Evolutionary conservation across 805 yeast genomes (phyloP), one percentile per base, ranked within the genome.

Genomic region (Suhomyces pyralidae): DNA sequence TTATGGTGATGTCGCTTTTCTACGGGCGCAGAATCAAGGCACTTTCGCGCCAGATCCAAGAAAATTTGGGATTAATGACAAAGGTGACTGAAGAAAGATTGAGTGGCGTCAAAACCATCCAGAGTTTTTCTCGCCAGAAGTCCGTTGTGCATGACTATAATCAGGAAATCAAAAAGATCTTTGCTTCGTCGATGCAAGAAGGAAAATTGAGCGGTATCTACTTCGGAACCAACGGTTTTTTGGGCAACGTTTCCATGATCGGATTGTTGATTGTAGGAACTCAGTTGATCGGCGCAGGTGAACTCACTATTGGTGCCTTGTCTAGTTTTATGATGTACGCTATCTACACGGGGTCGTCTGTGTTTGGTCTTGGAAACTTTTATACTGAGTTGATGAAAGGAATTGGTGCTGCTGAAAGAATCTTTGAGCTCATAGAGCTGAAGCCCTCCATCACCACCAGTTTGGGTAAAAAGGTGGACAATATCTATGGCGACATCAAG

Each of bases 321-420:
- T 86, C 96, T 5, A 87, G 96, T 48, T 93, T 91, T 68, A 86
- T 92, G 85, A 88, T 93, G 94, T 93, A 93, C 70, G 94, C 97
- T 0, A 90, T 90, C 1, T 93, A 89, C 68, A 88, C 97, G 2
- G 98, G 97, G 0, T 78, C 90, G n/a, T 90, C 97, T 7, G 88
- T 92, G 61, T 88, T 88, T 68, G 97, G 97, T 0, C 67, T 93
- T 17, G 93, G 97, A 0, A 88, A 88, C 62, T 93, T 93, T 66
- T 93, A 92, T 65, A 84, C 96, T 2, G 98, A 93, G 67, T 74
- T 93, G 53, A 93, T 93, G 97, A 93, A 93, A 72, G 98, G 97
- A 51, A 88, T 92, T 7, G 98, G 98, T 48, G 97, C 98, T 0
- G 94, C 97, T 0, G 86, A 91, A 48, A 77, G 98, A 54, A 81